A percentile compares a stretch with the other conserved stretches of the same genome.
Evolutionary conservation across 2,329 filamentous ascomycete genomes (phyloP).

Genomic region (Cadophora gregata): DNA sequence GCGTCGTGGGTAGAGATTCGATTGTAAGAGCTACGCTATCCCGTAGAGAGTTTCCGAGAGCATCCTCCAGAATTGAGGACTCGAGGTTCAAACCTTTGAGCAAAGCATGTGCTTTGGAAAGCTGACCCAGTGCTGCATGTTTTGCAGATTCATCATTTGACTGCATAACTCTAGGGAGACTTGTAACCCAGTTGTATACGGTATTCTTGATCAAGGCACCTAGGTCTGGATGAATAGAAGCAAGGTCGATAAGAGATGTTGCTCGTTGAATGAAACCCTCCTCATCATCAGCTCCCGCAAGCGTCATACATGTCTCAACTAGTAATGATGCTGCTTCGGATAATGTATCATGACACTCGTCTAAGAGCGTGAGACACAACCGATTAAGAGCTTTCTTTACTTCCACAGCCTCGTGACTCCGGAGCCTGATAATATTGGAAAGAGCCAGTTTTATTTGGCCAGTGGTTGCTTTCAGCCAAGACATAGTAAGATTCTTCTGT

Average conservation of each 20-base stretch:
- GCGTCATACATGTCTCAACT: constrained; percentile 79
- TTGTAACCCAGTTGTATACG: constrained; percentile 80
- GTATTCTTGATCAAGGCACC: constrained; percentile 70
- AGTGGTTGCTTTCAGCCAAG: constrained; percentile 82
- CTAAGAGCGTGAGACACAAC: constrained; percentile 76
- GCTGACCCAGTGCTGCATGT: constrained; percentile 71
- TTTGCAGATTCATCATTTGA: constrained; percentile 82
- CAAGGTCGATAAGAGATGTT: constrained; percentile 65
- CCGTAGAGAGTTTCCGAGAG: constrained; percentile 70
- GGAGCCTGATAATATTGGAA: constrained; percentile 76
- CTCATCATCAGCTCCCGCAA: constrained; percentile 60
- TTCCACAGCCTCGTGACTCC: constrained; percentile 70
- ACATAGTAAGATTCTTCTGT: constrained; percentile 48
- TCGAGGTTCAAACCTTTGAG: constrained; percentile 67
- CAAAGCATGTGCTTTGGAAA: constrained; percentile 75
- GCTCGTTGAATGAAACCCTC: constrained; percentile 43
- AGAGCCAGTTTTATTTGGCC: constrained; percentile 85
- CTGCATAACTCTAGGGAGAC: constrained; percentile 83
- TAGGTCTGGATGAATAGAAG: constrained; percentile 66
- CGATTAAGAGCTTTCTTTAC: constrained; percentile 71
- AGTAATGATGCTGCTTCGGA: constrained; percentile 72
- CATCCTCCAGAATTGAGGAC: constrained; percentile 69
- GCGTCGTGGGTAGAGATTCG: constrained; percentile 29
- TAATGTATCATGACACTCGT: constrained; percentile 79
- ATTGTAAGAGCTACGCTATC: constrained; percentile 66